phyloP scores from a whole-genome alignment of 345 rosid genomes.

The Barbarea vulgaris region DNA sequence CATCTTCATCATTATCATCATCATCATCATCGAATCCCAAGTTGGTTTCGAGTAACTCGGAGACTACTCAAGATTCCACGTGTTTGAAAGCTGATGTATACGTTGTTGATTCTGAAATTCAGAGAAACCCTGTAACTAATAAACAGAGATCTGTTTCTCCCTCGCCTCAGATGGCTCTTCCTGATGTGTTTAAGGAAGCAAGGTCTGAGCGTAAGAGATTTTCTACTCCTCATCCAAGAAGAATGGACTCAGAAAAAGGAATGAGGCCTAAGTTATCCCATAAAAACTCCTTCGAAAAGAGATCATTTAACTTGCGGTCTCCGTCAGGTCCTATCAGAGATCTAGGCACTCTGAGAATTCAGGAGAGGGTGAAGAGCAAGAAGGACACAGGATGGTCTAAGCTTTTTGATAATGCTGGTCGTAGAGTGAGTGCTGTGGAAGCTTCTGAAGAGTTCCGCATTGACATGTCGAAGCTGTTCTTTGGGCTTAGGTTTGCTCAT shows the following conservation, averaged over 20 bases:
- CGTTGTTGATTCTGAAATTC: slow-evolving; percentile 47
- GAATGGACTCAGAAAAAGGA: slow-evolving; percentile 55
- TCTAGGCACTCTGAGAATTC: slow-evolving; percentile 56
- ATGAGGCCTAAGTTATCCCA: slow-evolving; percentile 43
- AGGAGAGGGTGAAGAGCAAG: slow-evolving; percentile 56
- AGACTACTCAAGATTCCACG: slow-evolving; percentile 31
- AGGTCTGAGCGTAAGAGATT: slow-evolving; percentile 69
- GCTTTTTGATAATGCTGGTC: slow-evolving; percentile 80
- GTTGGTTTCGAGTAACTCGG: slow-evolving; percentile 31
- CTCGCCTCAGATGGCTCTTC: slow-evolving; percentile 53
- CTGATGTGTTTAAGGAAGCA: slow-evolving; percentile 90
- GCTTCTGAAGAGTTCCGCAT: slow-evolving; percentile 66
- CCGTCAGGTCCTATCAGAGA: slow-evolving; percentile 61
- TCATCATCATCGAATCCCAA: slow-evolving; percentile 35
- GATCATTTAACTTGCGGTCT: slow-evolving; percentile 41
- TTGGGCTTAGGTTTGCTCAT: slow-evolving; percentile 92
- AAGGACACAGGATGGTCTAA: slow-evolving; percentile 85
- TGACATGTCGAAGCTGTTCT: slow-evolving; percentile 83
- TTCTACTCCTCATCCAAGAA: slow-evolving; percentile 78
- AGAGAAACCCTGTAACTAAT: slow-evolving; percentile 51
- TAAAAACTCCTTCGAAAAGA: slow-evolving; percentile 47
- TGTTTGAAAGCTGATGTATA: slow-evolving; percentile 29
- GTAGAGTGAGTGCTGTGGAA: slow-evolving; percentile 76
- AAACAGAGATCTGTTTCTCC: slow-evolving; percentile 92
- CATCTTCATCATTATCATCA: neutral